A percentile compares a stretch with the other conserved stretches of the same genome.
Evolutionary conservation across 2,329 filamentous ascomycete genomes (phyloP).

Genomic region (Colletotrichum sp.): DNA sequence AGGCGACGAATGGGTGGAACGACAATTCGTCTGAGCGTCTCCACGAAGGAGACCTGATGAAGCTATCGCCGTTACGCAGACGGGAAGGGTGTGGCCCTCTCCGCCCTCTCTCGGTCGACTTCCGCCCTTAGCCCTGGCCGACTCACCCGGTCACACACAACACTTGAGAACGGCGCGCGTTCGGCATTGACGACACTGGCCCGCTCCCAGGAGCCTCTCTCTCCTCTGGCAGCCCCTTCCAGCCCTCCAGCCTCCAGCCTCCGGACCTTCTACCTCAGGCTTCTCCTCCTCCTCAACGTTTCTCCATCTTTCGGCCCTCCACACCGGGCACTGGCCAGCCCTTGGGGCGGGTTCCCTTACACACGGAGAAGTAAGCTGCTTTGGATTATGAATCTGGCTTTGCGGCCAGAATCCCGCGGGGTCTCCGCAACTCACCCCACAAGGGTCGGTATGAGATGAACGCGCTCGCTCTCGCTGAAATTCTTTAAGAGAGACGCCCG

Average conservation of each 20-base stretch:
- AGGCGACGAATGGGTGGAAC: conserved; percentile 4
- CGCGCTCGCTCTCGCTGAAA: background rate
- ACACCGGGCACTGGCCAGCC: background rate
- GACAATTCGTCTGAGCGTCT: background rate
- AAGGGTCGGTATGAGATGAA: conserved; percentile 11
- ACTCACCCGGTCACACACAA: conserved; percentile 3
- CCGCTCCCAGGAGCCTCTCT: background rate
- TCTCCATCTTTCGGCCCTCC: conserved; percentile 20
- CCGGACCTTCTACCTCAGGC: background rate
- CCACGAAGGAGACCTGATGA: conserved; percentile 5
- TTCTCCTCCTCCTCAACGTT: background rate
- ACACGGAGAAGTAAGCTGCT: conserved; percentile 12
- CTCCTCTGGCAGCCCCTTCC: background rate
- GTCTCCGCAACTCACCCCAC: conserved; percentile 21
- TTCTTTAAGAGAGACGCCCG: conserved; percentile 1
- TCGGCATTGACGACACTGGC: conserved; percentile 14
- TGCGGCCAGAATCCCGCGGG: conserved; percentile 20
- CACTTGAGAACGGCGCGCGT: background rate
- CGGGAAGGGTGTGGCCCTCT: conserved; percentile 1
- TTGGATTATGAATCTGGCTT: conserved; percentile 15
- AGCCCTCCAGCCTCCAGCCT: background rate
- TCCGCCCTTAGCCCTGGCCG: conserved; percentile 20
- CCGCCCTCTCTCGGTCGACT: conserved; percentile 20
- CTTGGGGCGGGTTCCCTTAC: background rate
- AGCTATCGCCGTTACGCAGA: background rate